Percentiles rank a stretch among this genome's conserved stretches.
Conservation (phyloP, 1,139 yeast genomes). For the Geotrichum cucujoidarum region DNA sequence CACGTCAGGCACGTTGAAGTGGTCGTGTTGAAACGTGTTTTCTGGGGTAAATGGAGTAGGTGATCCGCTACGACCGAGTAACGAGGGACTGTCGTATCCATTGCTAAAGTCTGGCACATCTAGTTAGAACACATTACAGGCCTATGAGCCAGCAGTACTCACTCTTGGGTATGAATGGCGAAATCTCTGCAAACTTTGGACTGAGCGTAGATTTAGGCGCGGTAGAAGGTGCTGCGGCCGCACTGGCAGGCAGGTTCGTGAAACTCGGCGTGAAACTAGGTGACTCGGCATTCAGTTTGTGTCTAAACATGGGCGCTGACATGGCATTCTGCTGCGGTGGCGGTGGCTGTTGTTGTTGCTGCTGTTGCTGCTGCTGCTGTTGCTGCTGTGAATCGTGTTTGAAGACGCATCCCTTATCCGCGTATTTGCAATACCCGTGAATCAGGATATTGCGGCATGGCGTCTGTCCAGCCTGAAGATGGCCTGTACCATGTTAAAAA, state of each 20-base stretch:
- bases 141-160: too few species aligned
- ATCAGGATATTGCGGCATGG: conserved; percentile 81
- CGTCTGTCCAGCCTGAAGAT: conserved; percentile 53
- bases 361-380: conserved; percentile 5
- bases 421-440: conserved; percentile 86
- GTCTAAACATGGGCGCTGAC: conserved; percentile 26
- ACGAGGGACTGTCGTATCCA: conserved; percentile 1
- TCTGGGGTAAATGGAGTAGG: conserved; percentile 8
- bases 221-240: neutral
- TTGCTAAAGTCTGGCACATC: neutral
- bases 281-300: conserved; percentile 56
- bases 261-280: conserved; percentile 59
- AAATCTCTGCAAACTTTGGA: conserved; percentile 25
- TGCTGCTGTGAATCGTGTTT: conserved; percentile 47
- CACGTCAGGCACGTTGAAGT: conserved; percentile 8
- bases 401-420: conserved; percentile 84
- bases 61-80: neutral
- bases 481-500: conserved; percentile 8
- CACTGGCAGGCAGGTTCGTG: conserved; percentile 19
- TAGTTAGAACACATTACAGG: neutral
- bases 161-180: conserved; percentile 27
- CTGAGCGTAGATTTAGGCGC: conserved; percentile 13
- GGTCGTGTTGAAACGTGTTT: neutral
- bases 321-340: neutral
- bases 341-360: neutral